These are phyloP conservation scores for Sarcomyxa edulis DNA, from an alignment of 768 basidiomycete species.

Conservation along the genomic window DNA sequence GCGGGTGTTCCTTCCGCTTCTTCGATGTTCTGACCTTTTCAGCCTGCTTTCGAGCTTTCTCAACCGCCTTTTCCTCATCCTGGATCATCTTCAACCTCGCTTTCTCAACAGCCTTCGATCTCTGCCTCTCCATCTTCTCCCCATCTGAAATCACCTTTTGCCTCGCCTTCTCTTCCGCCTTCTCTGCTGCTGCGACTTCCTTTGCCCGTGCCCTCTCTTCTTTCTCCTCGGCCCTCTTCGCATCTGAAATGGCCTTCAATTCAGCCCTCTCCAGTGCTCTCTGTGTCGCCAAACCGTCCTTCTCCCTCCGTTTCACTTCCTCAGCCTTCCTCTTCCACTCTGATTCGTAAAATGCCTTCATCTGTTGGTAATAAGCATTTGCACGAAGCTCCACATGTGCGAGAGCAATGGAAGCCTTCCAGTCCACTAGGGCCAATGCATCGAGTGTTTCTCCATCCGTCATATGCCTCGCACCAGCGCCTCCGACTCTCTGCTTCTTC, in stretches of 20 bases:
- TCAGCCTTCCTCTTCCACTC: constrained; percentile 6
- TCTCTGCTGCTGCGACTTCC: not conserved
- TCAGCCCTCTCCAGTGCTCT: not conserved
- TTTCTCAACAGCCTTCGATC: too few species aligned
- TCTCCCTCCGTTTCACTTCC: constrained; percentile 6
- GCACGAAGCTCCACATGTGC: constrained; percentile 7
- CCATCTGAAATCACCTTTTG: too few species aligned
- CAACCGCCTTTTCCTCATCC: too few species aligned
- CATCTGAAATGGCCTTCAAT: not conserved
- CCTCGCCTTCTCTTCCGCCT: too few species aligned
- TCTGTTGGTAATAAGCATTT: constrained; percentile 7
- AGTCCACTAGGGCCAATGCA: too few species aligned
- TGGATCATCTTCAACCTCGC: too few species aligned
- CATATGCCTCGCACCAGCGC: constrained; percentile 16
- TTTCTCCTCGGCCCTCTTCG: constrained; percentile 3
- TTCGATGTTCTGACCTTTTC: too few species aligned
- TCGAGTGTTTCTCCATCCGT: constrained; percentile 13
- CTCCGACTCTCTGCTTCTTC: constrained; percentile 7
- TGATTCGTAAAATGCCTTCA: constrained; percentile 3
- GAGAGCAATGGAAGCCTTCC: too few species aligned
- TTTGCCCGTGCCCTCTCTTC: constrained; percentile 5
- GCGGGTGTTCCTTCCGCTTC: too few species aligned
- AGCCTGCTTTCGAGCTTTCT: too few species aligned
- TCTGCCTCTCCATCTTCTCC: too few species aligned
- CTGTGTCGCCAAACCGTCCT: not conserved